These are phyloP conservation scores for Aspergillus udagawae DNA, from an alignment of 2,329 filamentous ascomycete genomes.

Conservation along the genomic window DNA sequence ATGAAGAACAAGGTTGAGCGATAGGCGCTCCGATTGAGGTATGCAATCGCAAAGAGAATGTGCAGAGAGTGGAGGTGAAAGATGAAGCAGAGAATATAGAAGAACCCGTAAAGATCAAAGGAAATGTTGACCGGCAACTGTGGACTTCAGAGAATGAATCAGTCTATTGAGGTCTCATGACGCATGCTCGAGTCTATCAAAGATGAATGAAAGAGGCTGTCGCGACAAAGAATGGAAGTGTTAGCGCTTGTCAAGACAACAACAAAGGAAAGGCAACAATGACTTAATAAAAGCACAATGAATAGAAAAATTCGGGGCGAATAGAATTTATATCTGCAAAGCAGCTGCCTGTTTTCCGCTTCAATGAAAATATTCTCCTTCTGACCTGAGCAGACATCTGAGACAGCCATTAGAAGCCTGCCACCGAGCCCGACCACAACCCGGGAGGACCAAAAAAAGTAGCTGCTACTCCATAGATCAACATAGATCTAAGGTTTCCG, in stretches of 20 bases:
- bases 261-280: background rate
- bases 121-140: constrained; percentile 17
- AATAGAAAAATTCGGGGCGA: background rate
- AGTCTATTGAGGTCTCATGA: constrained; percentile 13
- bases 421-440: constrained; percentile 1
- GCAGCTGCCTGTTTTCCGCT: background rate
- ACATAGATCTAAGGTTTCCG: background rate
- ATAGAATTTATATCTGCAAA: background rate
- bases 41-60: background rate
- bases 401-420: background rate
- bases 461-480: background rate
- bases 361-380: background rate
- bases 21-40: background rate
- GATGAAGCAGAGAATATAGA: background rate
- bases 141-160: background rate
- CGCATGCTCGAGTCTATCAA: constrained; percentile 13
- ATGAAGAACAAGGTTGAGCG: background rate
- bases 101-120: background rate
- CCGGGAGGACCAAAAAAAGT: background rate
- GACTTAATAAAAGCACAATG: background rate
- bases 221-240: constrained; percentile 1
- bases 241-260: constrained; percentile 1
- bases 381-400: background rate
- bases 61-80: background rate
- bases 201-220: constrained; percentile 6